Evolutionary conservation across 805 yeast genomes (phyloP).

Genomic region (Candida anglica): DNA sequence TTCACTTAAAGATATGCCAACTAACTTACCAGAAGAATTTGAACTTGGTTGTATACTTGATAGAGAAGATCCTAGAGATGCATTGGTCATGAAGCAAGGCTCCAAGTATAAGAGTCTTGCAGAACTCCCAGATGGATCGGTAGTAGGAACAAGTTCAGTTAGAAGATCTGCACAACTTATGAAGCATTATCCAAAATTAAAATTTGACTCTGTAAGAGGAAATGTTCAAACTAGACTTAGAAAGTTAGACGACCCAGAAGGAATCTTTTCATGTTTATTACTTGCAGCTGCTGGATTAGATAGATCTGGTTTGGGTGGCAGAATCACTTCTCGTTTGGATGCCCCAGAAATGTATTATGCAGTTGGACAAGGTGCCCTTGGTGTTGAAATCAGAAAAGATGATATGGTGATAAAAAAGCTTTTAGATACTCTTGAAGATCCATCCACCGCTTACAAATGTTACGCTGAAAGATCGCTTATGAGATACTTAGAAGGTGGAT

Average conservation of each 20-base stretch:
- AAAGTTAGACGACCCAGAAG: conserved; percentile 71
- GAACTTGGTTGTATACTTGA: conserved; percentile 81
- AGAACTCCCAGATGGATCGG: conserved; percentile 80
- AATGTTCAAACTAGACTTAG: conserved; percentile 67
- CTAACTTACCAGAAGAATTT: conserved; percentile 83
- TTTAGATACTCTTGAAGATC: conserved; percentile 62
- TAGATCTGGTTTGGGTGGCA: conserved; percentile 64
- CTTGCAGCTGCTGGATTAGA: conserved; percentile 90
- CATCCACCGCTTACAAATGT: conserved; percentile 68
- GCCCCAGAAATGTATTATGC: conserved; percentile 88
- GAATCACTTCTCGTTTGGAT: conserved; percentile 71
- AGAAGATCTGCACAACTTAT: conserved; percentile 89
- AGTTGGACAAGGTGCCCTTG: conserved; percentile 98
- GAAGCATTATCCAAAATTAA: conserved; percentile 70
- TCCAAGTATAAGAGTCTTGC: conserved; percentile 59
- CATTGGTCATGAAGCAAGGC: conserved; percentile 67
- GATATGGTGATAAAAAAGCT: conserved; percentile 59
- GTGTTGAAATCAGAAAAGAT: conserved; percentile 77
- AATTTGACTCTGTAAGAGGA: conserved; percentile 85
- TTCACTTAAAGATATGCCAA: conserved; percentile 91
- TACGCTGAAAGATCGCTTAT: conserved; percentile 83
- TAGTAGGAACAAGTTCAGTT: conserved; percentile 93
- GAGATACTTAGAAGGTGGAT: conserved; percentile 93
- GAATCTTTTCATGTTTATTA: conserved; percentile 68
- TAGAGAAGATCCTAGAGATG: conserved; percentile 93